Evolutionary conservation across 2,329 filamentous ascomycete species (phyloP).

Genomic region (Aspergillus pseudoviridinutans): DNA sequence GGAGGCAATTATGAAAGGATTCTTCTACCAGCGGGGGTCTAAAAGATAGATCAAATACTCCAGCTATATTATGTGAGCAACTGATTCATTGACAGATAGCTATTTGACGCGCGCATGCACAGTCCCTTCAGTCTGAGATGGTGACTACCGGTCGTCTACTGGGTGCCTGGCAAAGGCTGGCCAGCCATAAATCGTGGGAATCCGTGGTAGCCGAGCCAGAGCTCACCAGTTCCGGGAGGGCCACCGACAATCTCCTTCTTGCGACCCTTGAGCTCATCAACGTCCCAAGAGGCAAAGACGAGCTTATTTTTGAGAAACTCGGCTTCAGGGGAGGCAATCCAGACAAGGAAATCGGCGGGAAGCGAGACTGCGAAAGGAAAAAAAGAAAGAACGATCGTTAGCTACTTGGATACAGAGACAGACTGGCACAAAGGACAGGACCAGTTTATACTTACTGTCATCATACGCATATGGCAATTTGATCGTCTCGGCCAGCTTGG

Average conservation of each 20-base stretch:
- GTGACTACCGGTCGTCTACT: background rate
- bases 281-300: slow-evolving; percentile 38
- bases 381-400: background rate
- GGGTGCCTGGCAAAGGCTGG: slow-evolving; percentile 2
- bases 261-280: slow-evolving; percentile 32
- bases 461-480: slow-evolving; percentile 9
- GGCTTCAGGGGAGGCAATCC: slow-evolving; percentile 36
- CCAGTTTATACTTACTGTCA: slow-evolving; percentile 7
- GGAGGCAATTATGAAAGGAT: too few relatives aligned
- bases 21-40: too few relatives aligned
- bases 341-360: slow-evolving; percentile 29
- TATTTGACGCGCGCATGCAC: background rate
- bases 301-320: slow-evolving; percentile 36
- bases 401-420: background rate
- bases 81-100: too few relatives aligned
- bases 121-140: background rate
- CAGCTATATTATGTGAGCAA: too few relatives aligned
- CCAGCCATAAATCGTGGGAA: slow-evolving; percentile 2
- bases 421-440: background rate
- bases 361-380: slow-evolving; percentile 15
- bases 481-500: slow-evolving; percentile 8
- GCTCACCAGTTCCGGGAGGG: slow-evolving; percentile 4
- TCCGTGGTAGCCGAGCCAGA: slow-evolving; percentile 4
- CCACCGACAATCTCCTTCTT: slow-evolving; percentile 15
- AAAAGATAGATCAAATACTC: too few relatives aligned